Percentiles rank a stretch among this genome's conserved stretches.
phyloP scores from a whole-genome alignment of 202 grass and related monocot genomes.

The Schoenoplectus triqueter region DNA sequence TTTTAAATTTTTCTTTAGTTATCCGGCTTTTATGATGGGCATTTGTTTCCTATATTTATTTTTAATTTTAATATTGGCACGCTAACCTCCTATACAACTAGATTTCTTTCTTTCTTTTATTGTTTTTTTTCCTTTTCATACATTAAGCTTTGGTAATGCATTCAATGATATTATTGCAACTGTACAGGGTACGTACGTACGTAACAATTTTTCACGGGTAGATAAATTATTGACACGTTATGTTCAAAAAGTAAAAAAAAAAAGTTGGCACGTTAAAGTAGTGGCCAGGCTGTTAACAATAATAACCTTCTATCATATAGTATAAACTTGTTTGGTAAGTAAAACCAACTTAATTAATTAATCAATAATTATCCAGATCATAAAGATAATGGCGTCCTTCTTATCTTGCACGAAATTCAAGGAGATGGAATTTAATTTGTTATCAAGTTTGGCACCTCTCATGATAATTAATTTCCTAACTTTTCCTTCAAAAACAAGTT shows the following conservation, averaged over 20 bases:
- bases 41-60: not conserved
- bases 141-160: no score
- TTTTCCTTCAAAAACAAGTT: not conserved
- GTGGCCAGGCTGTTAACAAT: not conserved
- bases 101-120: no score
- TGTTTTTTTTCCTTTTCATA: no score
- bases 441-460: not conserved
- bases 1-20: not conserved
- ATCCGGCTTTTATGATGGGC: not conserved
- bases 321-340: not conserved
- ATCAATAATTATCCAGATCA: not conserved
- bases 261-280: not conserved
- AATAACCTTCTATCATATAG: not conserved
- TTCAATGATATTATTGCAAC: no score
- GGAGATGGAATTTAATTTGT: not conserved
- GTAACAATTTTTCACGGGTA: no score
- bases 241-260: no score
- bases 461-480: not conserved
- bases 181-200: no score
- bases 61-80: not conserved
- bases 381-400: not conserved
- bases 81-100: not conserved
- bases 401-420: not conserved
- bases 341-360: constrained; percentile 23
- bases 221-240: no score